Conservation (phyloP, 2,329 filamentous ascomycete species). For the Fusarium compactum region DNA sequence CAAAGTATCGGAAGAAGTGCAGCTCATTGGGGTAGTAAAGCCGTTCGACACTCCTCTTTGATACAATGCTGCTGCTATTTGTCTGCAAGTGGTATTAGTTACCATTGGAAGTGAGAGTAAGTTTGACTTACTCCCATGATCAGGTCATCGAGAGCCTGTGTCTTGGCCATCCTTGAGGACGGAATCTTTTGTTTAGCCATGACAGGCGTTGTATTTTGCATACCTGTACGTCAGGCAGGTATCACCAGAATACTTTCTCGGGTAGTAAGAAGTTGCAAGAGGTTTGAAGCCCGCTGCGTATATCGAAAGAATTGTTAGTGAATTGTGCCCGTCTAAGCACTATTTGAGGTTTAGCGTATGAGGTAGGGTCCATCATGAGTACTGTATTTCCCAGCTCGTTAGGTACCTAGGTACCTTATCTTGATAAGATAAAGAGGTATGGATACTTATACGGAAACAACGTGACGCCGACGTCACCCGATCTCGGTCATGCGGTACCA, state of each 20-base stretch:
- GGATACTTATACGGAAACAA: not conserved
- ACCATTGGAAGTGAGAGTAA: not conserved
- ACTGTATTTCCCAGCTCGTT: not conserved
- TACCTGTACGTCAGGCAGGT: not conserved
- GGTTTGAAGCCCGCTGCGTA: not conserved
- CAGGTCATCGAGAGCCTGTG: constrained; percentile 60
- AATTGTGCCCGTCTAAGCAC: constrained; percentile 22
- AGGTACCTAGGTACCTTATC: constrained; percentile 1
- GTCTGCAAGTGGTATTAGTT: constrained; percentile 64
- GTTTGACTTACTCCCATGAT: constrained; percentile 65
- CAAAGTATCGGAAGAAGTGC: constrained; percentile 90
- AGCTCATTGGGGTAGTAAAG: constrained; percentile 82
- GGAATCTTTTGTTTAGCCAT: constrained; percentile 35
- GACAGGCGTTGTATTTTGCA: not conserved
- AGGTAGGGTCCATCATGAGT: constrained; percentile 8
- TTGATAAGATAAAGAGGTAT: constrained; percentile 8
- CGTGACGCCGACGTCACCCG: constrained; percentile 17
- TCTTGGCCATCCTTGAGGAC: constrained; percentile 39
- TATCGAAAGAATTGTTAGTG: constrained; percentile 34
- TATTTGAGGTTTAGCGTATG: constrained; percentile 25
- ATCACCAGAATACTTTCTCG: not conserved
- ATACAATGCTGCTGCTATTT: constrained; percentile 92
- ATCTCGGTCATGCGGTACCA: not conserved
- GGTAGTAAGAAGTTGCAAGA: not conserved
- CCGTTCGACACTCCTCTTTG: constrained; percentile 91